Evolutionary conservation across 345 rosid species (phyloP), one percentile per base, ranked within the genome.

Genomic region (Salix arbutifolia): DNA sequence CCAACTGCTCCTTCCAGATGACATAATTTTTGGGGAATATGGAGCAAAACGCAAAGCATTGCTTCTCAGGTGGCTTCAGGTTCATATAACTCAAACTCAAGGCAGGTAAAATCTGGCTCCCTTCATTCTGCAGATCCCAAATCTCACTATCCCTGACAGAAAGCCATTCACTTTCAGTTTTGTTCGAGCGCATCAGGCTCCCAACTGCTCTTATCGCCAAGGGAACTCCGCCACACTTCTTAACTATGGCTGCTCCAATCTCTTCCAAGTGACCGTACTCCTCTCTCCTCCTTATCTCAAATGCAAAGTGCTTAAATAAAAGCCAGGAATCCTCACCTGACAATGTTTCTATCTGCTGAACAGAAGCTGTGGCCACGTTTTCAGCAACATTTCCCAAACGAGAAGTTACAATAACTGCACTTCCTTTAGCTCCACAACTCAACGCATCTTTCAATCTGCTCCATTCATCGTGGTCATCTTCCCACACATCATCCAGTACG

Each of bases 141-240:
- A 78, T 72, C 8, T 72, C 72, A 19, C 69, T 78, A 19, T 66
- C 76, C 62, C 23, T 53, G 14, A 78, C 19, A 6, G 35, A 56
- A 31, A 42, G 23, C 77, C 81, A 78, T 18, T 66, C 68, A 11
- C 72, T 46, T 16, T 35, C 67, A 1, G 2, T 56, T 37, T 37
- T n/a, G 14, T 72, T 72, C 11, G 37, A 30, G 10, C n/a, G 46
- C 82, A 69, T 69, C 8, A 79, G 2, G 37, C 71, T 79, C 46
- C 78, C 78, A 8, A 74, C 0, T 16, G 74, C 37, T 53, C 62
- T 73, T 28, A 66, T 18, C 2, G 73, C 68, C 13, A 78, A 58
- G 21, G 81, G 76, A 25, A 72, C 37, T 6, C 81, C 73, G 14
- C 73, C 50, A 38, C 81, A 78, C 48, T 72, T 72, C 48, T 72